Evolutionary conservation across 148 eudicot species (phyloP).

Genomic region (Polygonum aviculare): DNA sequence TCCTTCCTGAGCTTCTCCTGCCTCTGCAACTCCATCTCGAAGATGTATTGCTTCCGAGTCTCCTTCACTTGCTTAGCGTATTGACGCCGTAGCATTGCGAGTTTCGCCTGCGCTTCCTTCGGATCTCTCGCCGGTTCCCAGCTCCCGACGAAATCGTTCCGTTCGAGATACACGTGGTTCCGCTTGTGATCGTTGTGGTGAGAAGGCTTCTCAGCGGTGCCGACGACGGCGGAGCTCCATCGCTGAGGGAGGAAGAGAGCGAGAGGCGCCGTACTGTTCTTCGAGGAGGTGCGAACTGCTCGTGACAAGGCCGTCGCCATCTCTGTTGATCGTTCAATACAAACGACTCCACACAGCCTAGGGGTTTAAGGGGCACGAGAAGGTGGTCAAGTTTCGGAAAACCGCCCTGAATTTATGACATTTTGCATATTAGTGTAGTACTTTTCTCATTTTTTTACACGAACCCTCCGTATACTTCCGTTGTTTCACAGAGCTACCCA

Average conservation of each 20-base stretch:
- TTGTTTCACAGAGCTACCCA: neutral
- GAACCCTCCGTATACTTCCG: neutral
- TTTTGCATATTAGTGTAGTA: neutral
- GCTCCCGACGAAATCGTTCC: constrained; percentile 29
- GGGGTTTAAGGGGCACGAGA: constrained; percentile 3
- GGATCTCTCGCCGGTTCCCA: constrained; percentile 33
- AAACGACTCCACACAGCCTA: neutral
- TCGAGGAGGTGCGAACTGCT: constrained; percentile 5
- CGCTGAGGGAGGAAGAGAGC: neutral
- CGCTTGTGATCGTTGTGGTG: constrained; percentile 31
- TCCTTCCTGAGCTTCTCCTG: constrained; percentile 44
- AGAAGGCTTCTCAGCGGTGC: constrained; percentile 20
- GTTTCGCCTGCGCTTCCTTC: constrained; percentile 36
- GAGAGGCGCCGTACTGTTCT: neutral
- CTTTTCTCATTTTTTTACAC: too few relatives aligned
- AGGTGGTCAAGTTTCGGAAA: neutral
- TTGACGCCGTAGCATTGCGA: constrained; percentile 49
- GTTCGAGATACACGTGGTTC: constrained; percentile 39
- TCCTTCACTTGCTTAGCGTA: constrained; percentile 57
- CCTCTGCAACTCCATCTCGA: constrained; percentile 61
- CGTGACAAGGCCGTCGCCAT: constrained; percentile 13
- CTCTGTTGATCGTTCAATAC: neutral
- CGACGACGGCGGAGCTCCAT: constrained; percentile 14
- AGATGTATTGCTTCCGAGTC: constrained; percentile 50
- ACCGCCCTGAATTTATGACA: neutral